phyloP scores from a whole-genome alignment of 78 protist species.

The Planoprotostelium fungivorum region DNA sequence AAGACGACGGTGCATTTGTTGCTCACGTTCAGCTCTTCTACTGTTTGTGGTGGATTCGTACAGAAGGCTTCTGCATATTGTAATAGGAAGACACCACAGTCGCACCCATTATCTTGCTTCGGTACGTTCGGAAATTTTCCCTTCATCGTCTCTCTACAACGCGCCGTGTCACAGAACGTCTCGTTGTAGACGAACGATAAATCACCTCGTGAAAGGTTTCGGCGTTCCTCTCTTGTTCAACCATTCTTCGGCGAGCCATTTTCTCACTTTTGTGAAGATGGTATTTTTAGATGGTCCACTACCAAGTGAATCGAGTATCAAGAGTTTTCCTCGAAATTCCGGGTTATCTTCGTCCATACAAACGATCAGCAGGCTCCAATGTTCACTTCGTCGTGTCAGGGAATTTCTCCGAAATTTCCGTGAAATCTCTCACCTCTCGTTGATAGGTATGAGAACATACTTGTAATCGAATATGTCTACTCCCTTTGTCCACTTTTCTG shows the following conservation, averaged over 20 bases:
- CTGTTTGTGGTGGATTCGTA: conserved; percentile 6
- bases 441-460: conserved; percentile 53
- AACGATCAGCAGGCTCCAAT: conserved; percentile 40
- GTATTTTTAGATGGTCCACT: not conserved
- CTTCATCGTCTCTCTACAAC: not conserved
- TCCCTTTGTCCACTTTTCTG: conserved; percentile 36
- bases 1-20: not conserved
- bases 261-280: conserved; percentile 27
- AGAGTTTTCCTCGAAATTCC: not conserved
- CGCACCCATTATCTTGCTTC: conserved; percentile 41
- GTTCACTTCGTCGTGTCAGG: conserved; percentile 17
- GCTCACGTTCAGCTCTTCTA: not conserved
- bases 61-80: conserved; percentile 57
- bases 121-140: conserved; percentile 19
- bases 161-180: not conserved
- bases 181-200: too few relatives aligned
- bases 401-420: not conserved
- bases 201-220: not conserved
- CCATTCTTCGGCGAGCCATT: conserved; percentile 37
- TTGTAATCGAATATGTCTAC: conserved; percentile 43
- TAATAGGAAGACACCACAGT: conserved; percentile 51
- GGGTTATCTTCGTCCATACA: conserved; percentile 23
- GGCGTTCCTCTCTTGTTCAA: conserved; percentile 12
- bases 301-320: conserved; percentile 39
- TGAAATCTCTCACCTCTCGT: conserved; percentile 21